Conservation (phyloP, 768 basidiomycete species). For the Cyclocybe aegerita region DNA sequence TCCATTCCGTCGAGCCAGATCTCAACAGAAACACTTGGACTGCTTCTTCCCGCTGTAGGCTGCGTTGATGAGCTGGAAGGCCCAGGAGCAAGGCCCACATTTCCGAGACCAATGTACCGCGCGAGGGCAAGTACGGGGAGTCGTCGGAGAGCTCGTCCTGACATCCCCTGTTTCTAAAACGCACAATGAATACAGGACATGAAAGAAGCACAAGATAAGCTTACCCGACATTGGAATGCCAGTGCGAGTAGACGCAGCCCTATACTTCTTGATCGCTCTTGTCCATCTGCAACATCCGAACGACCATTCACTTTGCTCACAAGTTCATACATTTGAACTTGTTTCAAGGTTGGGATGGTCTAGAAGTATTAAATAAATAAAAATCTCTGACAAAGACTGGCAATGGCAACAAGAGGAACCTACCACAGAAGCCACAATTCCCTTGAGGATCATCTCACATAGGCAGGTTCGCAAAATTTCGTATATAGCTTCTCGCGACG, state of each 20-base stretch:
- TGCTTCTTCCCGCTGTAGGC: constrained; percentile 13
- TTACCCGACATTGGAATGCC: constrained; percentile 78
- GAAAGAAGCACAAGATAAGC: constrained; percentile 20
- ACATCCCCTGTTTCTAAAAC: constrained; percentile 73
- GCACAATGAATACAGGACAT: neutral
- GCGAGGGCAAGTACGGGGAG: constrained; percentile 95
- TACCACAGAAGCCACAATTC: constrained; percentile 67
- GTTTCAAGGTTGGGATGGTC: constrained; percentile 61
- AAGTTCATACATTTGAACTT: constrained; percentile 58
- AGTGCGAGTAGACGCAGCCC: constrained; percentile 63
- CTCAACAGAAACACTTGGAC: constrained; percentile 44
- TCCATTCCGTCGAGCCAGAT: constrained; percentile 88
- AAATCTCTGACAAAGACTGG: neutral
- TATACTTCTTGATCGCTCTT: constrained; percentile 50
- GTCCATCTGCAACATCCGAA: constrained; percentile 27
- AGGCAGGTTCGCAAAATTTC: constrained; percentile 87
- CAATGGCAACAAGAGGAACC: constrained; percentile 23
- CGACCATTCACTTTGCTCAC: constrained; percentile 28
- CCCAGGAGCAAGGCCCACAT: constrained; percentile 14
- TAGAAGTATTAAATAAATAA: too few species aligned
- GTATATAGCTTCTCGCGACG: constrained; percentile 89
- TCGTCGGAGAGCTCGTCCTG: constrained; percentile 87
- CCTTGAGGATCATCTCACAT: constrained; percentile 71
- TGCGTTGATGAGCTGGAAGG: constrained; percentile 1
- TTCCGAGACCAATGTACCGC: constrained; percentile 67